Percentiles rank a stretch among this genome's conserved stretches.
Conservation (phyloP, 768 basidiomycete genomes). For the Gymnopilus dilepis region DNA sequence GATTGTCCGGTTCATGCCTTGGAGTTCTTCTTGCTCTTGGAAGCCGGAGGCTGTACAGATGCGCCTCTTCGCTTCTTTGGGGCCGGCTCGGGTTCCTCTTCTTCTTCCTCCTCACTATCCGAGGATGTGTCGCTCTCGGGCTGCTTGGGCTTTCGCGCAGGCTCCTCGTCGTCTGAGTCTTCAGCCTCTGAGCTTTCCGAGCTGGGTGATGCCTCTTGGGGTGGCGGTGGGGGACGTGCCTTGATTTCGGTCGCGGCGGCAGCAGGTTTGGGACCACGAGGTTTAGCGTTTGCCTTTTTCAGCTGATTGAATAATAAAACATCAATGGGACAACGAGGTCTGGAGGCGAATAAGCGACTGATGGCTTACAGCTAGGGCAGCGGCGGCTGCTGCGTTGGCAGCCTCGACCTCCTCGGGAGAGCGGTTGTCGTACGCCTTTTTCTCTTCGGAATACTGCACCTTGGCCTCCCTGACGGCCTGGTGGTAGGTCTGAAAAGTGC, state of each 20-base stretch:
- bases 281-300: constrained; percentile 39
- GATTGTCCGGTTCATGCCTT: constrained; percentile 24
- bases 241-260: constrained; percentile 27
- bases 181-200: constrained; percentile 39
- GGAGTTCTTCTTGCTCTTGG: constrained; percentile 37
- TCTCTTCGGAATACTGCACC: constrained; percentile 63
- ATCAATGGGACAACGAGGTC: background rate
- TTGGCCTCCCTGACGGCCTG: constrained; percentile 63
- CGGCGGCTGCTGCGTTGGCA: constrained; percentile 49
- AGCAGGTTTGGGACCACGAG: constrained; percentile 28
- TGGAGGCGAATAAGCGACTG: constrained; percentile 7
- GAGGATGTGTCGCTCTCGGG: constrained; percentile 28
- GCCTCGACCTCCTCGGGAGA: constrained; percentile 53
- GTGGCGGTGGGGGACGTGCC: constrained; percentile 31
- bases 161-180: constrained; percentile 44
- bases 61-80: constrained; percentile 37
- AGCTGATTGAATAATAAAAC: constrained; percentile 26
- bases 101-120: constrained; percentile 38
- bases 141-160: constrained; percentile 27
- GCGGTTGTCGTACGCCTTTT: constrained; percentile 67
- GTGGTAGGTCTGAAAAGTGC: constrained; percentile 52
- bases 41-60: constrained; percentile 28
- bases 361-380: constrained; percentile 41
- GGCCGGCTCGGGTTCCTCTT: constrained; percentile 25
- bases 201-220: constrained; percentile 30